Conservation (phyloP, 306 rosid genomes). For the Rosa rugosa region DNA sequence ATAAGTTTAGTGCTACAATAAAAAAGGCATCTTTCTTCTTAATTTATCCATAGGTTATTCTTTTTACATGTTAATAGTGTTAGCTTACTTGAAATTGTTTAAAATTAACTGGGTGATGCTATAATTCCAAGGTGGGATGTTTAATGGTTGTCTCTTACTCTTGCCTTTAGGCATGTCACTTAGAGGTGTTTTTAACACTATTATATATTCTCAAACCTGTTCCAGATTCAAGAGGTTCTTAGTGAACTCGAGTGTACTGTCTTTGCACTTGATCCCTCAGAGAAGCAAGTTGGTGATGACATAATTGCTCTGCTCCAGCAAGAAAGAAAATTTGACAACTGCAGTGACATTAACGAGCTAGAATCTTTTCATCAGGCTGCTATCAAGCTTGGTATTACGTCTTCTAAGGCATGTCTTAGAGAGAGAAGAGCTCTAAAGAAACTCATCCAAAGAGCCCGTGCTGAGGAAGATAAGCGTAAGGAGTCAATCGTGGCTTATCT, state of each 20-base stretch:
- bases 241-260: constrained; percentile 57
- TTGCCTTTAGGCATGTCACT: constrained; percentile 11
- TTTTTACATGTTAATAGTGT: too few species aligned
- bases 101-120: background rate
- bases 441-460: constrained; percentile 81
- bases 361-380: constrained; percentile 97
- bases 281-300: constrained; percentile 88
- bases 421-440: constrained; percentile 98
- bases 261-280: constrained; percentile 72
- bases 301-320: constrained; percentile 85
- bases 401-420: constrained; percentile 86
- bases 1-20: background rate
- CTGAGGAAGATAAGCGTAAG: constrained; percentile 95
- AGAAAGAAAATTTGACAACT: constrained; percentile 68
- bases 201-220: constrained; percentile 20
- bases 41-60: background rate
- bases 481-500: constrained; percentile 94
- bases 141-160: constrained; percentile 3
- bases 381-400: constrained; percentile 81
- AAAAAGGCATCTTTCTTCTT: background rate
- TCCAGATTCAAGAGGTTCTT: constrained; percentile 75
- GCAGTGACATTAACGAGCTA: constrained; percentile 71
- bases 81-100: background rate
- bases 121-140: background rate
- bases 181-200: constrained; percentile 22